Evolutionary conservation across 2,329 filamentous ascomycete species (phyloP), one percentile per base, ranked within the genome.

Genomic region (Fusarium newnesense): DNA sequence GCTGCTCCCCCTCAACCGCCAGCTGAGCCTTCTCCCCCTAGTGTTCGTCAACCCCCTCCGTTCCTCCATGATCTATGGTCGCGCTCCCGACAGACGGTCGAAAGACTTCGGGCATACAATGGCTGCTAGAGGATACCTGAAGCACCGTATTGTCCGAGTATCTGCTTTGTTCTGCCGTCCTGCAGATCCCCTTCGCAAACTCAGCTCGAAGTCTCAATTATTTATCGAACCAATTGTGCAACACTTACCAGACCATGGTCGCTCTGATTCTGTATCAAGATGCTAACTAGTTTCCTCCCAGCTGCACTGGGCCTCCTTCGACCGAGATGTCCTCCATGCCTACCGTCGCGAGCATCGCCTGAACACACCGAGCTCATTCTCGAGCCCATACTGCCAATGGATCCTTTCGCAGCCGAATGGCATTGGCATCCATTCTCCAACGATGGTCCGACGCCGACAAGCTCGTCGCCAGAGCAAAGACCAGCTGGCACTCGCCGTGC

Each of bases 281-380:
- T 58, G 53, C 56, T 75, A 70, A 72, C 77, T 59, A 7, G 11
- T 28, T 62, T 34, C 63, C 74, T 34, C 21, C 46, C 70, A 90
- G 89, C 82, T 90, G 36, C 85, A 91, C 79, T 95, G 93, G 93
- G 83, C 88, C 24, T 87, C 88, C 5, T 92, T 94, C 77, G 90
- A 93, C 36, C 85, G 90, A 68, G 84, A 89, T 54, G 85, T 93
- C 53, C 89, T 96, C 56, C 92, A 95, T 79, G 87, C 88, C 73
- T 96, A 96, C 85, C 90, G 93, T 72, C 89, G 92, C 79, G 88
- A 92, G 73, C 91, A 95, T 84, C 88, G 89, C 67, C 87, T 96
- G 77, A 87, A 89, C 78, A 91, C 90, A 0, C 92, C 93, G 18
- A 89, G 91, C 42, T 89, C 92, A 66, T 96, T 94, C 82, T 88